Base-by-base conservation (phyloP, 2,329 filamentous ascomycete species). In the Cercospora zeina region DNA sequence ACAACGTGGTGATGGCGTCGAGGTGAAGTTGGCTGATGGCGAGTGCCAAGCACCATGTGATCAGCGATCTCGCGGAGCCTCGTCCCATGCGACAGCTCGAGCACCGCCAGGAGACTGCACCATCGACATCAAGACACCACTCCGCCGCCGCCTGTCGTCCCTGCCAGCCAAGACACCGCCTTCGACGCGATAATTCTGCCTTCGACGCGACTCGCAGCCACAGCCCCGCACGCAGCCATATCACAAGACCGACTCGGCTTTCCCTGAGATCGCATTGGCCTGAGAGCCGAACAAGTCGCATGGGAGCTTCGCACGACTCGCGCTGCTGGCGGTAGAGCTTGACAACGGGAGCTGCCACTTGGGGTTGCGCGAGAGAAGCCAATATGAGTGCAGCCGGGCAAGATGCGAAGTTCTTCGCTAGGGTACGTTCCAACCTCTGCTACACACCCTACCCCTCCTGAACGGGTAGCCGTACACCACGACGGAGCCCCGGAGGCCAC, bases 331-430 rank as follows among this genome's bases (percentile, higher is more conserved):
- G 56, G 45, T 54, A 60, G 58, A 54, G 50, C 37, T 45, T 42
- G 47, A 42, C 49, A 37, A 36, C 49, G 36, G 34, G 31, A 54
- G 37, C 58, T 34, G 50, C 56, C 19, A 31, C 31, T n/a, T 24
- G 31, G 49, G 19, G 49, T 50, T 19, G 34, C 24, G 36, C 49
- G 24, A 49, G 54, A 42, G 50, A 54, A 51, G 54, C 36, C 73
- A 80, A 69, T 70, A 88, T 87, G 85, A 85, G 82, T 77, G 81
- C 84, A 66, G 78, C 87, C 78, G 91, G 90, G 80, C 92, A 95
- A 79, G 95, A 97, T 87, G 96, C 95, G 81, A 97, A 97, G 86
- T 88, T 99, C 81, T 99, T 99, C 83, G 93, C 95, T 78, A 88
- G 95, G 83, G 95, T 99, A 88, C 73, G 87, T 87, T 30, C 50